Evolutionary conservation across 192 early-diverging fungal genomes (phyloP).

Genomic region (Backusella mclennaniae): DNA sequence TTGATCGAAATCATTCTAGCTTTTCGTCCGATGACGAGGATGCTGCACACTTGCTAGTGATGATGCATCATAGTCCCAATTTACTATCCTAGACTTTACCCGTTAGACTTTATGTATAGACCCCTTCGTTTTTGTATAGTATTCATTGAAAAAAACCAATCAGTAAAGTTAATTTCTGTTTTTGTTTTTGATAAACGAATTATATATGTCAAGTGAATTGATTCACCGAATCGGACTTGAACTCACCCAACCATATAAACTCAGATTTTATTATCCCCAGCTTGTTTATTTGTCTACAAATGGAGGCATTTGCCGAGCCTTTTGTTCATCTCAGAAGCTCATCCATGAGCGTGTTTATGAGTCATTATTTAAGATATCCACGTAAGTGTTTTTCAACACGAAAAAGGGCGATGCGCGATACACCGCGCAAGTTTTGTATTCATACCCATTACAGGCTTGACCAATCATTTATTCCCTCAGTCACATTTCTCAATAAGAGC

Average conservation of each 20-base stretch:
- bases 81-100: neutral
- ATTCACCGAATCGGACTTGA: neutral
- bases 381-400: too few relatives aligned
- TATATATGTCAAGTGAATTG: neutral
- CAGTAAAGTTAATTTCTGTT: neutral
- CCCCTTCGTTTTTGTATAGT: neutral
- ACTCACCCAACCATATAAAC: neutral
- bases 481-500: too few relatives aligned
- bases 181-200: neutral
- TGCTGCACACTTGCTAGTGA: conserved; percentile 27
- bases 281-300: neutral
- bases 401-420: too few relatives aligned
- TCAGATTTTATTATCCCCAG: neutral
- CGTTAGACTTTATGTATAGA: neutral
- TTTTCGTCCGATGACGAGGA: conserved; percentile 21
- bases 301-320: neutral
- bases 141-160: neutral
- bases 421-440: too few relatives aligned
- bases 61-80: conserved; percentile 24
- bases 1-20: neutral
- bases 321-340: neutral
- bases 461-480: too few relatives aligned
- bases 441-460: too few relatives aligned
- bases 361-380: too few relatives aligned
- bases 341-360: too few relatives aligned